These are phyloP conservation scores for Arctostaphylos glauca DNA, from an alignment of 148 eudicot genomes.

Conservation along the genomic window DNA sequence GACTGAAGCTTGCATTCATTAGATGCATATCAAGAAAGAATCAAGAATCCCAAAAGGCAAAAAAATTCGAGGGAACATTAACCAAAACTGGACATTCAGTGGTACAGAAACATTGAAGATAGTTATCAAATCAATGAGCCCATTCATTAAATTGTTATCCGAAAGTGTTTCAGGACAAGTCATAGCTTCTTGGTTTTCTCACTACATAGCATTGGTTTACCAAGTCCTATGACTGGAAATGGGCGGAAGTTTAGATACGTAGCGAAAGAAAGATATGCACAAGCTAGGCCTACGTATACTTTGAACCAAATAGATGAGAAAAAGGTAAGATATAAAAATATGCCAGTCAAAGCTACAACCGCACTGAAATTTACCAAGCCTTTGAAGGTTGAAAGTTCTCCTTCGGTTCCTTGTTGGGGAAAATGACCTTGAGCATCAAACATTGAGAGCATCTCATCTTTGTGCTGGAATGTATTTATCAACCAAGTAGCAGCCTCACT, in stretches of 20 bases:
- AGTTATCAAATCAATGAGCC: background rate
- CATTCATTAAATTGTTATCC: background rate
- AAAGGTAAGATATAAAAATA: conserved; percentile 45
- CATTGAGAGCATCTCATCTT: conserved; percentile 59
- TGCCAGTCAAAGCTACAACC: conserved; percentile 32
- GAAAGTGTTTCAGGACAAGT: background rate
- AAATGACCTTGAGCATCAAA: conserved; percentile 50
- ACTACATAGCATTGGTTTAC: conserved; percentile 29
- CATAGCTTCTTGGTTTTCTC: conserved; percentile 24
- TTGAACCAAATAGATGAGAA: conserved; percentile 46
- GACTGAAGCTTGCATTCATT: background rate
- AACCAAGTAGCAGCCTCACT: conserved; percentile 50
- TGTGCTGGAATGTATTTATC: conserved; percentile 43
- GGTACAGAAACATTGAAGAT: conserved; percentile 1
- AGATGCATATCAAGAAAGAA: background rate
- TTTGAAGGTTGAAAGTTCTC: conserved; percentile 45
- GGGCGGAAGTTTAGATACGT: conserved; percentile 54
- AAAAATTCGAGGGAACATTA: background rate
- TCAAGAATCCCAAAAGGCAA: background rate
- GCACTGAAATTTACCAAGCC: conserved; percentile 46
- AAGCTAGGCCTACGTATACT: conserved; percentile 48
- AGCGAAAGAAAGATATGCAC: conserved; percentile 53
- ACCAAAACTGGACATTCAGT: background rate
- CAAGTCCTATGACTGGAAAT: conserved; percentile 34
- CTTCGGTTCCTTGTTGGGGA: conserved; percentile 47